Evolutionary conservation across 495 filamentous ascomycete genomes (phyloP), one percentile per base, ranked within the genome.

Genomic region (Penicillium steckii): DNA sequence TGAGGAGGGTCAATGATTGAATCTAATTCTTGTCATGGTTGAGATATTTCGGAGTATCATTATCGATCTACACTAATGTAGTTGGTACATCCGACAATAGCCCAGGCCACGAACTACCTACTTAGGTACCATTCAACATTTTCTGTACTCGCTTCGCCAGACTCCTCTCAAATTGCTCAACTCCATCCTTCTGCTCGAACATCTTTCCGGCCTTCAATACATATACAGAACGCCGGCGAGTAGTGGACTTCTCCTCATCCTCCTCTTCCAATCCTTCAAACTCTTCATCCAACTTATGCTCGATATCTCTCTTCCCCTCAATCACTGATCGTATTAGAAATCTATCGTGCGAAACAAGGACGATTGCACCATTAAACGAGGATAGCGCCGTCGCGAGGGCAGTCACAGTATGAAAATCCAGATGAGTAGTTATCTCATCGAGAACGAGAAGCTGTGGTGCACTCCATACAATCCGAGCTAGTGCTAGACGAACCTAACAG

Each of bases 371-470:
- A 25, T 80, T 77, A 73, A 85, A 93, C 0, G 61, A 72, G 5
- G 78, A 70, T 54, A 95, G 67, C 9, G 84, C 87, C 27, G 78
- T 75, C 3, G 82, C 76, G 33, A 95, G 72, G 4, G 86, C 87
- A 6, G 75, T 77, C 24, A 92, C 87, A 3, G 86, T 89, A 64
- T 91, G 76, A 56, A 84, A 85, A 57, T 95, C 89, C 29, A 95
- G 70, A 71, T 93, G 89, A n/a, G 89, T 95, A 8, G 87, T 93
- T 15, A 87, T 84, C 64, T 95, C 89, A 60, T 95, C 89, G 8
- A 95, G 79, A 12, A 95, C 78, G 19, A 95, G 78, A 21, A 88
- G 73, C 23, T 90, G 88, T 40, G 89, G 89, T 9, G 76, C 70
- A 32, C 68, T 72, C 81, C 84, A 86, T 29, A 91, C 62, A 3